Conservation (phyloP, 2,329 filamentous ascomycete genomes). For the Phyllosticta citribraziliensis region DNA sequence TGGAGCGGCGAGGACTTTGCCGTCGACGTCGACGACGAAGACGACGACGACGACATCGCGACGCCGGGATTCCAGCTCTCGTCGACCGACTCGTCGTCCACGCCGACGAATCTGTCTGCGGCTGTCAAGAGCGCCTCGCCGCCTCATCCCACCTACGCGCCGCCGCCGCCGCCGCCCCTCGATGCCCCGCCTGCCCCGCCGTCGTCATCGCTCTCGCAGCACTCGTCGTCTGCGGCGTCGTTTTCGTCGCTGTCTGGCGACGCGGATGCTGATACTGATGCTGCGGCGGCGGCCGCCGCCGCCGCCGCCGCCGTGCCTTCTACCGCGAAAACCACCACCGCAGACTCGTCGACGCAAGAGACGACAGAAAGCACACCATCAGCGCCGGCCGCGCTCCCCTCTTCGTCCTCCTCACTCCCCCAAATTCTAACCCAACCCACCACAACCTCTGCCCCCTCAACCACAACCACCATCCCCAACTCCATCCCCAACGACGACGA, state of each 20-base stretch:
- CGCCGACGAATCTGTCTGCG: conserved; percentile 38
- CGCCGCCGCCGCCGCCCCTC: neutral
- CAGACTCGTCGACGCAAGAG: no score
- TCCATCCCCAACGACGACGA: neutral
- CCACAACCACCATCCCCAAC: neutral
- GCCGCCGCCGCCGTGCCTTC: no score
- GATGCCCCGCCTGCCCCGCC: no score
- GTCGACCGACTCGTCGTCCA: conserved; percentile 1
- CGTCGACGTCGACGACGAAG: conserved; percentile 21
- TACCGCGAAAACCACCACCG: no score
- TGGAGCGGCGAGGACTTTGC: neutral
- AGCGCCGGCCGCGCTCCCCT: neutral
- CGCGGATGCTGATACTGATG: no score
- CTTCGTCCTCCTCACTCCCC: neutral
- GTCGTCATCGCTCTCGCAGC: no score
- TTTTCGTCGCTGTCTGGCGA: no score
- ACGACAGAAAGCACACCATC: neutral
- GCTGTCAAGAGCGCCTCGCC: neutral
- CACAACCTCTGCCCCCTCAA: neutral
- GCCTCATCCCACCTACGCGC: neutral
- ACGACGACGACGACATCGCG: conserved; percentile 23
- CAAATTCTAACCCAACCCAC: no score
- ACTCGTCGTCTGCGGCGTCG: no score
- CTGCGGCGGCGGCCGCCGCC: no score
- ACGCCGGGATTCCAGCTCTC: conserved; percentile 22